These are phyloP conservation scores for Taphrina sp. DNA, from an alignment of 1,139 yeast genomes.

Conservation along the genomic window DNA sequence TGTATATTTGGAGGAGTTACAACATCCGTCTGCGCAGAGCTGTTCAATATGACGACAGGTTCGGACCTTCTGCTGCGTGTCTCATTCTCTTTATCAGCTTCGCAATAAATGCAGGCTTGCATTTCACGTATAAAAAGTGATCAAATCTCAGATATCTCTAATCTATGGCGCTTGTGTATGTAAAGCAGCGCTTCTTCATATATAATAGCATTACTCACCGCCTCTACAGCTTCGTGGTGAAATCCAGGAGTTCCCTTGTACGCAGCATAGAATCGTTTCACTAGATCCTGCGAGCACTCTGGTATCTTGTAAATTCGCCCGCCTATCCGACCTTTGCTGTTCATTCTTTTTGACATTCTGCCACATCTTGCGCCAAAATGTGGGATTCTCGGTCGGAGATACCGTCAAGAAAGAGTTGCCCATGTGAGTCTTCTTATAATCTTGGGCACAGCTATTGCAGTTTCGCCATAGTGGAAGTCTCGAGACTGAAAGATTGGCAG, in stretches of 20 bases:
- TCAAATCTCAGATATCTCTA: background rate
- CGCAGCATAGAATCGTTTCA: background rate
- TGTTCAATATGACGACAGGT: slow-evolving; percentile 77
- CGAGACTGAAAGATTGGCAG: no score
- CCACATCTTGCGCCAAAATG: no score
- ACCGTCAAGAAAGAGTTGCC: no score
- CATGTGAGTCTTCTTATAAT: no score
- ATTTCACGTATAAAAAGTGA: slow-evolving; percentile 9
- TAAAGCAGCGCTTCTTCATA: background rate
- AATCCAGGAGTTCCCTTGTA: background rate
- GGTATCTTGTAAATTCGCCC: no score
- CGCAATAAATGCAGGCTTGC: slow-evolving; percentile 17
- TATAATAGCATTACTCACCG: background rate
- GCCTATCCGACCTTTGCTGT: no score
- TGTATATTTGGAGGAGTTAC: slow-evolving; percentile 77
- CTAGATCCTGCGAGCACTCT: no score
- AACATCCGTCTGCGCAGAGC: slow-evolving; percentile 81
- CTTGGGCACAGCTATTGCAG: no score
- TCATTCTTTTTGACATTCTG: no score
- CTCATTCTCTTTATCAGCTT: slow-evolving; percentile 17
- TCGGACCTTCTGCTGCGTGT: slow-evolving; percentile 60
- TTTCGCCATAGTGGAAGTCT: no score
- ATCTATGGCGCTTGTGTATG: background rate
- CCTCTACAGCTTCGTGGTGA: background rate
- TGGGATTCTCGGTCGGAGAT: no score